Conservation (phyloP, 306 rosid species). For the Quillaja saponaria region DNA sequence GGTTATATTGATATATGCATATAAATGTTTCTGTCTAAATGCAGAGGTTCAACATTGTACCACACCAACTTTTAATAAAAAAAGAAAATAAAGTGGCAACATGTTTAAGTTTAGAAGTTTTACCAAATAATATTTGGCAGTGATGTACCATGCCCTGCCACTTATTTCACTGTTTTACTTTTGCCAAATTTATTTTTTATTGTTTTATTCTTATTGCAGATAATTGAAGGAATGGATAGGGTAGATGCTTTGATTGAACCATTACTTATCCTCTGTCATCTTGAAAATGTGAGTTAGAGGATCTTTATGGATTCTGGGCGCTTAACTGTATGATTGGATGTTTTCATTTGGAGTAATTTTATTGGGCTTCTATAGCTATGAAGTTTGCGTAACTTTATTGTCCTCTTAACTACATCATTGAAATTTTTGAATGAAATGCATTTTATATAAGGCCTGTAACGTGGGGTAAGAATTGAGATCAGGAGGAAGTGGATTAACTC, state of each 20-base stretch:
- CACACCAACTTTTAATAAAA: not conserved
- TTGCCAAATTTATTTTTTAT: not conserved
- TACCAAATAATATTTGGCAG: not conserved
- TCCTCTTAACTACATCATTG: too few relatives aligned
- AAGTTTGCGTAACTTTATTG: too few relatives aligned
- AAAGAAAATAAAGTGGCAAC: not conserved
- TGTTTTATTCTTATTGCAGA: slow-evolving; percentile 43
- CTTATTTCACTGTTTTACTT: not conserved
- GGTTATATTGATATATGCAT: slow-evolving; percentile 42
- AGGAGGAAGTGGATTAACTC: too few relatives aligned
- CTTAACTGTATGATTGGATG: too few relatives aligned
- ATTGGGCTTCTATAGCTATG: too few relatives aligned
- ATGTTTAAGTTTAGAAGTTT: not conserved
- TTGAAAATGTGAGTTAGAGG: slow-evolving; percentile 67
- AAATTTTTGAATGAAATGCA: too few relatives aligned
- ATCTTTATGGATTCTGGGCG: too few relatives aligned
- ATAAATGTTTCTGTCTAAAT: not conserved
- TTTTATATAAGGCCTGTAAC: too few relatives aligned
- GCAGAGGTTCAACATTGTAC: not conserved
- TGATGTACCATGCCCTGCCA: not conserved
- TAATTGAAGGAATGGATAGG: slow-evolving; percentile 56
- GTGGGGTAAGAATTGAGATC: too few relatives aligned
- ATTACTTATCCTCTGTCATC: slow-evolving; percentile 67
- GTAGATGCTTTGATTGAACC: slow-evolving; percentile 69
- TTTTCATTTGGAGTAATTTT: too few relatives aligned